Evolutionary conservation across 1,139 yeast species (phyloP).

Genomic region (Lodderomyces jiufengensis): DNA sequence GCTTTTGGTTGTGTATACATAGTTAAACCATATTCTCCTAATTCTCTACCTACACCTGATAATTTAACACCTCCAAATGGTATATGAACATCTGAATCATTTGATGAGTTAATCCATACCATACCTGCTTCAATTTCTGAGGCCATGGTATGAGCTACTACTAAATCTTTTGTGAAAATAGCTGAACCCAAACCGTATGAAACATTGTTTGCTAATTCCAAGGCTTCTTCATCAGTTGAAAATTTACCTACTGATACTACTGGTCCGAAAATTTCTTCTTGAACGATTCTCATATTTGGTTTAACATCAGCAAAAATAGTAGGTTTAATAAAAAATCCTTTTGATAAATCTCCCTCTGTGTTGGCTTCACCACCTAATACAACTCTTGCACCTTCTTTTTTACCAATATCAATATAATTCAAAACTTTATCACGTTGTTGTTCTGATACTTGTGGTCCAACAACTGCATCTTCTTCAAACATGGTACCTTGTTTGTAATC

Average conservation of each 20-base stretch:
- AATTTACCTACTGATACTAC: slow-evolving; percentile 54
- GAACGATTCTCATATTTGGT: slow-evolving; percentile 50
- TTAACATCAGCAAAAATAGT: slow-evolving; percentile 53
- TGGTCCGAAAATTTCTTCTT: slow-evolving; percentile 61
- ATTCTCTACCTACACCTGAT: slow-evolving; percentile 86
- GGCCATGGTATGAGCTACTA: slow-evolving; percentile 44
- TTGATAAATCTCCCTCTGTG: slow-evolving; percentile 30
- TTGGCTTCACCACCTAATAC: slow-evolving; percentile 46
- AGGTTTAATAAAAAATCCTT: slow-evolving; percentile 52
- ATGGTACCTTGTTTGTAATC: slow-evolving; percentile 59
- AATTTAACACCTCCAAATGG: slow-evolving; percentile 81
- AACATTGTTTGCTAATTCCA: slow-evolving; percentile 48
- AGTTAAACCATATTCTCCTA: slow-evolving; percentile 77
- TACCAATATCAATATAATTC: slow-evolving; percentile 49
- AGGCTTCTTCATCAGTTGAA: slow-evolving; percentile 50
- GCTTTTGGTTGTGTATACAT: slow-evolving; percentile 80
- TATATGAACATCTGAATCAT: slow-evolving; percentile 69
- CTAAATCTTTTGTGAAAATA: slow-evolving; percentile 61
- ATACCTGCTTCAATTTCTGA: slow-evolving; percentile 49
- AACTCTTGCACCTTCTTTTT: slow-evolving; percentile 54
- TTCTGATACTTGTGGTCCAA: slow-evolving; percentile 79
- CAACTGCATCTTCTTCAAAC: slow-evolving; percentile 53
- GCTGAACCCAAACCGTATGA: slow-evolving; percentile 69
- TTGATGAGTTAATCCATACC: slow-evolving; percentile 64
- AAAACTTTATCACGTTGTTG: slow-evolving; percentile 61